phyloP scores from a whole-genome alignment of 2,329 filamentous ascomycete species.

The Nothophaeocryptopus gaeumannii region DNA sequence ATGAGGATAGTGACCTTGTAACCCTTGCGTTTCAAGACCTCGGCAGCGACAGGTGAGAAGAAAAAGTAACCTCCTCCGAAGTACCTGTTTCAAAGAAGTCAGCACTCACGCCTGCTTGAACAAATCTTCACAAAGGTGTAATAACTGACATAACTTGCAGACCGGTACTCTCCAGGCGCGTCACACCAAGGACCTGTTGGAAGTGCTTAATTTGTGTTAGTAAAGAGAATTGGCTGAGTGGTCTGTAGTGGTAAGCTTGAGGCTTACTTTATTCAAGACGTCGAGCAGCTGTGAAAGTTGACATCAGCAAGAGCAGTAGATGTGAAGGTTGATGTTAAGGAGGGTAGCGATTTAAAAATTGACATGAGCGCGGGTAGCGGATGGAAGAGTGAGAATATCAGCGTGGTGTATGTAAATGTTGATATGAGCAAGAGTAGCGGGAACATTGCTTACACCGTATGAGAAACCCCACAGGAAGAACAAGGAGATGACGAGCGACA shows the following conservation, averaged over 20 bases:
- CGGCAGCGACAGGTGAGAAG: slow-evolving; percentile 43
- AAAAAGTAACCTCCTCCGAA: slow-evolving; percentile 44
- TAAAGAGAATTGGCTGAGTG: slow-evolving; percentile 19
- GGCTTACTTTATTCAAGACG: slow-evolving; percentile 30
- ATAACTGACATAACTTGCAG: slow-evolving; percentile 37
- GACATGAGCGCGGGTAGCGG: too few relatives aligned
- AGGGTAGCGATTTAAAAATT: too few relatives aligned
- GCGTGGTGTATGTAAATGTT: too few relatives aligned
- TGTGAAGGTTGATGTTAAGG: too few relatives aligned
- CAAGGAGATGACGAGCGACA: slow-evolving; percentile 46
- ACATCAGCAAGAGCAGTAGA: too few relatives aligned
- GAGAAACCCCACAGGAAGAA: slow-evolving; percentile 44
- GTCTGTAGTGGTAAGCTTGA: slow-evolving; percentile 14
- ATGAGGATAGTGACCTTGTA: slow-evolving; percentile 48
- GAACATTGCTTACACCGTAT: not conserved
- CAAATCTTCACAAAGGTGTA: too few relatives aligned
- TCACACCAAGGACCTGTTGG: slow-evolving; percentile 37
- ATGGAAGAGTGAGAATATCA: too few relatives aligned
- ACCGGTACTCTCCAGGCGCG: slow-evolving; percentile 42
- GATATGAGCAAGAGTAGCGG: too few relatives aligned
- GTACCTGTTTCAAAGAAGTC: slow-evolving; percentile 21
- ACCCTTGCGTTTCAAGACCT: slow-evolving; percentile 44
- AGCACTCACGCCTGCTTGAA: too few relatives aligned
- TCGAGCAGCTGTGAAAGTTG: slow-evolving; percentile 24
- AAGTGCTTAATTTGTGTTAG: slow-evolving; percentile 37